phyloP scores from a whole-genome alignment of 108 stramenopile species.

The Nitzschia sp. region DNA sequence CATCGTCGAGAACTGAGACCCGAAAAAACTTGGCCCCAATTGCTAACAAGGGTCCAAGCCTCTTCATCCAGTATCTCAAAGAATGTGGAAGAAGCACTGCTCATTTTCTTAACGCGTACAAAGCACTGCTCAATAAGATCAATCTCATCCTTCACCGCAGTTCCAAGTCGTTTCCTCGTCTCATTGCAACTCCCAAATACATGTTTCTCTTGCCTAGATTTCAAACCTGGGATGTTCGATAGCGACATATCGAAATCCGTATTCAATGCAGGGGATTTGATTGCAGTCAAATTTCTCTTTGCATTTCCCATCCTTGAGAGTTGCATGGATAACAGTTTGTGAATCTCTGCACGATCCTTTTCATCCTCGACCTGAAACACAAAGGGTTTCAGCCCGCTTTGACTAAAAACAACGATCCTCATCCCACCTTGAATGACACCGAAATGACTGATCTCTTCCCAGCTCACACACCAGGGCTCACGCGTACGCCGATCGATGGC shows the following conservation, averaged over 20 bases:
- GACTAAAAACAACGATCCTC: conserved; percentile 60
- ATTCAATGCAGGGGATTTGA: conserved; percentile 20
- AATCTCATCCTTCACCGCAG: conserved; percentile 60
- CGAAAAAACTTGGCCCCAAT: conserved; percentile 70
- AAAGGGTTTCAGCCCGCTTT: conserved; percentile 60
- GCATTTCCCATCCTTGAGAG: conserved; percentile 58
- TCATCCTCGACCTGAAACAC: conserved; percentile 51
- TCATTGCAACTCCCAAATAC: conserved; percentile 74
- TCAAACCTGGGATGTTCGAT: conserved; percentile 66
- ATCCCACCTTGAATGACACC: conserved; percentile 43
- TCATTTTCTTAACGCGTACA: conserved; percentile 50
- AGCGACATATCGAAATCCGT: conserved; percentile 46
- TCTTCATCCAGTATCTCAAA: conserved; percentile 68
- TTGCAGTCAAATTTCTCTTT: conserved; percentile 31
- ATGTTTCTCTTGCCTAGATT: conserved; percentile 46
- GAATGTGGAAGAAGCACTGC: conserved; percentile 53
- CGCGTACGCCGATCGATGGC: conserved; percentile 53
- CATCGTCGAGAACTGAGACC: conserved; percentile 73
- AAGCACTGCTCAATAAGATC: conserved; percentile 71
- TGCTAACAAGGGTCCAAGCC: conserved; percentile 69
- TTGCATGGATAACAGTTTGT: conserved; percentile 62
- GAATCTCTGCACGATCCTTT: conserved; percentile 35
- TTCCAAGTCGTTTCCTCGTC: conserved; percentile 30
- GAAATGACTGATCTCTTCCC: conserved; percentile 80
- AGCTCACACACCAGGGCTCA: conserved; percentile 67